Evolutionary conservation across 73 alveolate genomes (phyloP), one percentile per base, ranked within the genome.

Genomic region (Paramecium tetraurelia): DNA sequence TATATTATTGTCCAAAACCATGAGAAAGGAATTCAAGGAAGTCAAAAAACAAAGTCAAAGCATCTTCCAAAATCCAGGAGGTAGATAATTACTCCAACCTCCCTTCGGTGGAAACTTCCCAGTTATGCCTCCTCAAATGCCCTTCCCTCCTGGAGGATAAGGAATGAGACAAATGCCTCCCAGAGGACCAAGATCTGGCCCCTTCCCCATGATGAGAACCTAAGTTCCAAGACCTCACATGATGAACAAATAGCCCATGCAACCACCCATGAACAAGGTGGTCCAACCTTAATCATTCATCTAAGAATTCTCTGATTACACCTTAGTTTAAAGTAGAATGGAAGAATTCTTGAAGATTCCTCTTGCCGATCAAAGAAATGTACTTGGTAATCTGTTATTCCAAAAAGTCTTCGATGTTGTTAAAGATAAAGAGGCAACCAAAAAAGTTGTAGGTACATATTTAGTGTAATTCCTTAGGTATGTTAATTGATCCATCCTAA

Each of bases 1-100:
- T 46, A 80, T 80, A 10, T 46, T 80, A 27, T 46, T 80, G 9
- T 80, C 90, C 16, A 80, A 80, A 63, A 43, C 90, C 12, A 43
- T 80, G 46, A 80, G 90, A 80, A 80, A 80, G 48, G 90, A 80
- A 48, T 80, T 31, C 53, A 80, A 80, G 14, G 90, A 80, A 80
- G 57, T 80, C 16, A 80, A 80, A 43, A 80, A 80, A 44, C n/a
- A 80, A 12, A 80, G 75, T 46, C 58, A 80, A 80, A 43, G 48
- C 27, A 80, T 80, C 7, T 80, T 80, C 75, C 14, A 40, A 24
- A 80, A 80, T 48, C 90, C 90, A 44, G 43, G 63, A 40, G 90
- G 90, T 18, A 80, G 75, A 48, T 31, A 2, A 22, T 46, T 80
- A 40, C 76, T 80, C 18, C 46, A 80, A 80, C 90, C 90, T 4